Conservation (phyloP, 169 alveolate genomes). For the Theileria sp. region DNA sequence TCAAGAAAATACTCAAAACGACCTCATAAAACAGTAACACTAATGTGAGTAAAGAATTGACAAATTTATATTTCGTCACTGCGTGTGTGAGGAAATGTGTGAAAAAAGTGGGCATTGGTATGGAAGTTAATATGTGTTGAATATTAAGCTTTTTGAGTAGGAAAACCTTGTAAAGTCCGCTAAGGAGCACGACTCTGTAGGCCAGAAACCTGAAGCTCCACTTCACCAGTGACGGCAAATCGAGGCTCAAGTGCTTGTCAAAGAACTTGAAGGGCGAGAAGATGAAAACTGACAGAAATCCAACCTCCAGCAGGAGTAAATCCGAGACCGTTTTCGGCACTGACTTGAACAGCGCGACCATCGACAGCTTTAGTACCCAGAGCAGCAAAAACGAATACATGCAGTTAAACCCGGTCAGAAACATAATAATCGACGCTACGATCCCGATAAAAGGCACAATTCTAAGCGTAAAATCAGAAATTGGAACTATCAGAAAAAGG, state of each 20-base stretch:
- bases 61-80: not conserved
- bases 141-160: not conserved
- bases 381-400: slow-evolving; percentile 18
- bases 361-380: slow-evolving; percentile 39
- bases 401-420: slow-evolving; percentile 44
- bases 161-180: slow-evolving; percentile 40
- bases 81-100: slow-evolving; percentile 1
- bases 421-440: slow-evolving; percentile 14
- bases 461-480: slow-evolving; percentile 27
- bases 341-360: slow-evolving; percentile 17
- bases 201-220: slow-evolving; percentile 55
- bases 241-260: slow-evolving; percentile 31
- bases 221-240: slow-evolving; percentile 22
- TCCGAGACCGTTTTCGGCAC: slow-evolving; percentile 45
- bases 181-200: slow-evolving; percentile 39
- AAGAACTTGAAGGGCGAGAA: slow-evolving; percentile 48
- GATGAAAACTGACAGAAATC: slow-evolving; percentile 48
- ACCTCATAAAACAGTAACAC: slow-evolving; percentile 32
- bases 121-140: slow-evolving; percentile 29
- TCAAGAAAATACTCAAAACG: slow-evolving; percentile 35
- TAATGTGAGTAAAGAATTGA: slow-evolving; percentile 9
- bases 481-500: slow-evolving; percentile 22
- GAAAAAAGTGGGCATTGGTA: slow-evolving; percentile 51
- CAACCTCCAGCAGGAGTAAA: slow-evolving; percentile 54
- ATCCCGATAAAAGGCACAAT: slow-evolving; percentile 42